Evolutionary conservation across 2,329 filamentous ascomycete genomes (phyloP).

Genomic region (Cladosporium sp.): DNA sequence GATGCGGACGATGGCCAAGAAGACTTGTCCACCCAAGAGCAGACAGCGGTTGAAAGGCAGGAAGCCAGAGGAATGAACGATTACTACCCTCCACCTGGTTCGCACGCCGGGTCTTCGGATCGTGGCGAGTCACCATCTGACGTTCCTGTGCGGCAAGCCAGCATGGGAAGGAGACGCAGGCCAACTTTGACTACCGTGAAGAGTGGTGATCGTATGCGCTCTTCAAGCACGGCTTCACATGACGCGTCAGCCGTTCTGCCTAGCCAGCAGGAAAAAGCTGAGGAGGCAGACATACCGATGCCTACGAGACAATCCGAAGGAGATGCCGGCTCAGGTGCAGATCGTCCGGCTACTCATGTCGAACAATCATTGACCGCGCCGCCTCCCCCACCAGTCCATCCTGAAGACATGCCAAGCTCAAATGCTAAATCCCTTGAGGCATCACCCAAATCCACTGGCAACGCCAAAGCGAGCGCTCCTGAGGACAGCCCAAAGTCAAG

Average conservation of each 20-base stretch:
- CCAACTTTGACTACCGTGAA: constrained; percentile 51
- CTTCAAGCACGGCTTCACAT: not conserved
- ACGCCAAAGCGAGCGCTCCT: constrained; percentile 19
- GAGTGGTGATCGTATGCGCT: constrained; percentile 31
- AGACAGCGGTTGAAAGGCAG: not conserved
- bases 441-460: constrained; percentile 37
- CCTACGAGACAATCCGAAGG: not conserved
- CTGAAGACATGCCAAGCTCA: not conserved
- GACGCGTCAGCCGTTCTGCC: constrained; percentile 24
- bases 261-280: constrained; percentile 23
- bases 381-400: not conserved
- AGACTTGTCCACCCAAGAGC: not conserved
- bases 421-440: constrained; percentile 37
- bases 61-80: not conserved
- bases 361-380: not conserved
- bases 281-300: not conserved
- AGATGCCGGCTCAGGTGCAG: not conserved
- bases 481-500: constrained; percentile 8
- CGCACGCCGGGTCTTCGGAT: not conserved
- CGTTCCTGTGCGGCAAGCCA: constrained; percentile 43
- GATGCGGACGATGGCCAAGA: constrained; percentile 5
- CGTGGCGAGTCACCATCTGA: constrained; percentile 20
- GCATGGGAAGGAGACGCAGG: constrained; percentile 49
- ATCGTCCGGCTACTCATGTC: not conserved
- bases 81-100: not conserved